Evolutionary conservation across 2,329 filamentous ascomycete species (phyloP).

Genomic region (Trichoderma endophyticum): DNA sequence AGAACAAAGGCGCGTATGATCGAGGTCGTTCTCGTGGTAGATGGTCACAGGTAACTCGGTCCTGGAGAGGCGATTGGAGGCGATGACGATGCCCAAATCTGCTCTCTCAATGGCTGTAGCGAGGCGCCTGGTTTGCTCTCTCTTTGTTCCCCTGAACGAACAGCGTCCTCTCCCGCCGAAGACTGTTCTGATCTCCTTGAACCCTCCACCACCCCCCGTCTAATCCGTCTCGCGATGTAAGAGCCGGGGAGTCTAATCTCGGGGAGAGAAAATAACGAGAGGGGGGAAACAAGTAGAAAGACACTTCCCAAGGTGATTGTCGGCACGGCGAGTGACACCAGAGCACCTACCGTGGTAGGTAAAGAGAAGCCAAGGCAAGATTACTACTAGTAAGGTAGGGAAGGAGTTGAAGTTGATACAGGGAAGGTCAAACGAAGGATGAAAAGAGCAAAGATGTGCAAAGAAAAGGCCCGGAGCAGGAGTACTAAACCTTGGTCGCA

Average conservation of each 20-base stretch:
- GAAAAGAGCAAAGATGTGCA: slow-evolving; percentile 23
- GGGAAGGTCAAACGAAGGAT: slow-evolving; percentile 16
- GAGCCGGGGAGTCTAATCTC: neutral
- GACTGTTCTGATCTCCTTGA: neutral
- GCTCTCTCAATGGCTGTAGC: neutral
- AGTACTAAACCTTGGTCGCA: neutral
- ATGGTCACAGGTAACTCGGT: neutral
- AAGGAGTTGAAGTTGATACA: neutral
- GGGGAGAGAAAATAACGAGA: neutral
- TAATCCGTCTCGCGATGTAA: neutral
- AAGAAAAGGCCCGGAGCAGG: slow-evolving; percentile 2
- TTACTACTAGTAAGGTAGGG: neutral
- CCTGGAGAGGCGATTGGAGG: neutral
- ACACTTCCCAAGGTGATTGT: neutral
- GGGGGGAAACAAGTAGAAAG: neutral
- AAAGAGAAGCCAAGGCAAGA: neutral
- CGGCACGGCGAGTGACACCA: neutral
- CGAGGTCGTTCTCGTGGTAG: neutral
- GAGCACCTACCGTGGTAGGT: neutral
- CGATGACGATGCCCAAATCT: neutral
- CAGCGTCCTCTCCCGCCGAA: neutral
- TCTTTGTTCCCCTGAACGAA: neutral
- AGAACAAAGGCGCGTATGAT: neutral
- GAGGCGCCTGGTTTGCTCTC: neutral
- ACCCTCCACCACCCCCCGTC: slow-evolving; percentile 14